phyloP scores from a whole-genome alignment of 1,284 basidiomycete species.

The Pascua sp. region DNA sequence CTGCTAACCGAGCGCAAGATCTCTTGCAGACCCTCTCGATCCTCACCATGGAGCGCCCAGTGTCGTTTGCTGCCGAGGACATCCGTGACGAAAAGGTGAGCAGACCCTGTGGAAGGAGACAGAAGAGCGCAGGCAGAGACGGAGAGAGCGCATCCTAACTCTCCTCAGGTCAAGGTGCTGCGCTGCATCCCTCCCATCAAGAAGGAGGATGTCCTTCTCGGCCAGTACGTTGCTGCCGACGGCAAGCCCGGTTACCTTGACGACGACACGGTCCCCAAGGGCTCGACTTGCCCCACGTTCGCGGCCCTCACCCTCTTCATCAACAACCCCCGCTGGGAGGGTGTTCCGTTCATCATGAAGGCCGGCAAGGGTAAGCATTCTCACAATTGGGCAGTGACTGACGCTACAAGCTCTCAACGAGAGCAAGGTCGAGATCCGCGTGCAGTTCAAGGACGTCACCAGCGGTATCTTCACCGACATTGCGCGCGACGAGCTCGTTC shows the following conservation, averaged over 20 bases:
- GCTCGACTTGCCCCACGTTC: constrained; percentile 87
- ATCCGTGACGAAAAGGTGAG: constrained; percentile 85
- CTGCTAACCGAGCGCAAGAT: constrained; percentile 56
- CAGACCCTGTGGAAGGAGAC: too few relatives aligned
- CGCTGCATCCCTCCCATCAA: constrained; percentile 80
- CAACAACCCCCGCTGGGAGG: constrained; percentile 93
- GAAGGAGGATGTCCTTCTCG: constrained; percentile 73
- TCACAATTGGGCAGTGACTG: not conserved
- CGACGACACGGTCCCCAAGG: constrained; percentile 86
- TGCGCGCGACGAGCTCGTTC: constrained; percentile 87
- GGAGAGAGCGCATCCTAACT: constrained; percentile 9
- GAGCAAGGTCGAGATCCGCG: constrained; percentile 92
- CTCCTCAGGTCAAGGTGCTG: constrained; percentile 80
- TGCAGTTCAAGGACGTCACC: constrained; percentile 95
- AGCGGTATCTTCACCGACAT: constrained; percentile 94
- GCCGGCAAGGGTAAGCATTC: constrained; percentile 76
- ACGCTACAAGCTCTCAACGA: constrained; percentile 74
- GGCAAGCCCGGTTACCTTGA: constrained; percentile 97
- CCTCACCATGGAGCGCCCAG: constrained; percentile 91
- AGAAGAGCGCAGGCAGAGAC: too few relatives aligned
- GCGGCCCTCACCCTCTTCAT: constrained; percentile 84
- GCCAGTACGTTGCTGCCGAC: constrained; percentile 81
- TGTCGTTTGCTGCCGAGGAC: constrained; percentile 94
- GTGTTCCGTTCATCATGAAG: constrained; percentile 94
- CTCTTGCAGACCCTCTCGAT: constrained; percentile 87